Evolutionary conservation across 1,139 yeast genomes (phyloP).

Genomic region (Yarrowia galli): DNA sequence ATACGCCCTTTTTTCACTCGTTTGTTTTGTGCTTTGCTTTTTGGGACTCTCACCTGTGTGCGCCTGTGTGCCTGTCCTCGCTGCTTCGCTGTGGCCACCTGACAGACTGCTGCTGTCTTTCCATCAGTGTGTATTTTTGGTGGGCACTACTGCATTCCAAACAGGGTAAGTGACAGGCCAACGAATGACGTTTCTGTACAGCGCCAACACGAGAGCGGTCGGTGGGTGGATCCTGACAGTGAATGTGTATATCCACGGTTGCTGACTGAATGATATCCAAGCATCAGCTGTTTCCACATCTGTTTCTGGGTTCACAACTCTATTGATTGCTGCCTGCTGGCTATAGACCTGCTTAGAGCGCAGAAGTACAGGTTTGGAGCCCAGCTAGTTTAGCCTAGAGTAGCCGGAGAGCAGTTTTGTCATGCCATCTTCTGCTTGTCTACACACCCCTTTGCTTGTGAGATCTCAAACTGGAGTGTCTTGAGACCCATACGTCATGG

Average conservation of each 20-base stretch:
- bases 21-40: background rate
- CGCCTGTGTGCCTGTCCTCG: background rate
- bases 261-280: background rate
- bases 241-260: no score
- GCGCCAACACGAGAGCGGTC: background rate
- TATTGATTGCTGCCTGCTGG: constrained; percentile 4
- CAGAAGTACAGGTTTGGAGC: background rate
- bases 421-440: background rate
- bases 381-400: constrained; percentile 22
- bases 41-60: background rate
- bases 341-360: background rate
- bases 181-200: background rate
- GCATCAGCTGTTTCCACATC: background rate
- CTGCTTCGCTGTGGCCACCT: background rate
- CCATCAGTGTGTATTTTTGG: background rate
- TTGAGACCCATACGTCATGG: background rate
- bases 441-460: background rate
- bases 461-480: background rate
- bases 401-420: background rate
- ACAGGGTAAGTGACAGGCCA: background rate
- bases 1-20: background rate
- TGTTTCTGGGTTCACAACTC: constrained; percentile 1
- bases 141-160: constrained; percentile 20
- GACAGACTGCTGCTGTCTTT: background rate
- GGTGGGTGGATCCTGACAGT: background rate